A percentile compares a stretch with the other conserved stretches of the same genome.
phyloP scores from a whole-genome alignment of 768 basidiomycete genomes.

The Suillus decipiens region DNA sequence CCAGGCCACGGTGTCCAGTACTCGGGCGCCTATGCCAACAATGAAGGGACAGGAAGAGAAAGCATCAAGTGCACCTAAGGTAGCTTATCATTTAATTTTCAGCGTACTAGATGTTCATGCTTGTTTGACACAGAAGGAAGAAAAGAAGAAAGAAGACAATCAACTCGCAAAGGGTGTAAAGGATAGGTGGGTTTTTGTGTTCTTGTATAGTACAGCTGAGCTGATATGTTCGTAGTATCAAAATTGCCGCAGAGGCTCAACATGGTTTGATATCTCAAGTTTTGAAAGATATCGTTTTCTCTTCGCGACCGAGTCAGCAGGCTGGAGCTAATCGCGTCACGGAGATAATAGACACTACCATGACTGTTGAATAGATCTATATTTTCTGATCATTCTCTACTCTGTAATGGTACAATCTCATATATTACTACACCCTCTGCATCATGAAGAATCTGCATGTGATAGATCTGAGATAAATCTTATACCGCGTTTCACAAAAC shows the following conservation, averaged over 20 bases:
- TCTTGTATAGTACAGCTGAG: neutral
- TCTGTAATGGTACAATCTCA: neutral
- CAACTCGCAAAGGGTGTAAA: constrained; percentile 86
- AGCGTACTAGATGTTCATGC: neutral
- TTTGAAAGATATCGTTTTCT: constrained; percentile 91
- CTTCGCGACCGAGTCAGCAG: constrained; percentile 41
- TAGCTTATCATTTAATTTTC: constrained; percentile 21
- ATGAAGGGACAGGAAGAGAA: constrained; percentile 55
- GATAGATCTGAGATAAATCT: neutral
- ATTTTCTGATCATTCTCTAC: neutral
- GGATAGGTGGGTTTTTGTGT: constrained; percentile 66
- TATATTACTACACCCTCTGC: neutral
- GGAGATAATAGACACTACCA: constrained; percentile 40
- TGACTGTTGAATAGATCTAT: constrained; percentile 32
- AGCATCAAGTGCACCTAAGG: constrained; percentile 38
- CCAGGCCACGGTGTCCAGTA: constrained; percentile 53
- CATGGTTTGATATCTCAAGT: constrained; percentile 94
- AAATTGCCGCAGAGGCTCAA: constrained; percentile 88
- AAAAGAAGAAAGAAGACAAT: constrained; percentile 87
- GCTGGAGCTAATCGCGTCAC: constrained; percentile 24
- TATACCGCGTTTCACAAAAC: neutral
- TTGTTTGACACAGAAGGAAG: constrained; percentile 42
- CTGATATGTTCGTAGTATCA: constrained; percentile 53
- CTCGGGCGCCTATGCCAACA: constrained; percentile 57
- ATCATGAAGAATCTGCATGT: neutral